These are phyloP conservation scores for Spergularia bocconei DNA, from an alignment of 148 eudicot genomes.

Conservation along the genomic window DNA sequence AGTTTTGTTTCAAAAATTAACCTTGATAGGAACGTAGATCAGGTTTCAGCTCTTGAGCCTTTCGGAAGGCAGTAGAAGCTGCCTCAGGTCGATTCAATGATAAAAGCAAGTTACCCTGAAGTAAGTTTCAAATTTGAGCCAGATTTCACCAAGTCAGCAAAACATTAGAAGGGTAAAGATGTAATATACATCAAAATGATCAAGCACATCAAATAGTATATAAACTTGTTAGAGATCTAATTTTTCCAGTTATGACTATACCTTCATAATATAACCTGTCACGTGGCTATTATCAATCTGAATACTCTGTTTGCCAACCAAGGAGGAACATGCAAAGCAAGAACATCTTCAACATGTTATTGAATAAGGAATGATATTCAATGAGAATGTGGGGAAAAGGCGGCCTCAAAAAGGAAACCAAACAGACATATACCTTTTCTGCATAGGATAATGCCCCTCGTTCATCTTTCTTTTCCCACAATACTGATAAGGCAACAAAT, in stretches of 20 bases:
- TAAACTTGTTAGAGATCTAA: neutral
- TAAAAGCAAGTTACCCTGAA: slow-evolving; percentile 84
- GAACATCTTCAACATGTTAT: slow-evolving; percentile 2
- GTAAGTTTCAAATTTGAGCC: neutral
- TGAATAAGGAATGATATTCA: neutral
- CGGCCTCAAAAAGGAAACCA: slow-evolving; percentile 1
- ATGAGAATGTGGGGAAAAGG: neutral
- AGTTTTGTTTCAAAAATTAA: slow-evolving; percentile 17
- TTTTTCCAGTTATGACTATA: slow-evolving; percentile 23
- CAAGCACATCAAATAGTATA: slow-evolving; percentile 11
- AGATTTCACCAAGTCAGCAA: neutral
- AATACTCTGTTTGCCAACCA: slow-evolving; percentile 59
- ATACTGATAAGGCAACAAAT: slow-evolving; percentile 81
- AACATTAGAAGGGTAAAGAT: slow-evolving; percentile 2
- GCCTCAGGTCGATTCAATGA: slow-evolving; percentile 93
- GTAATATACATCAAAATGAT: neutral
- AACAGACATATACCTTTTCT: slow-evolving; percentile 57
- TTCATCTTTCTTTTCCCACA: slow-evolving; percentile 95
- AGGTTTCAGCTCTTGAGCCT: slow-evolving; percentile 85
- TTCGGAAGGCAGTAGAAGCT: slow-evolving; percentile 77
- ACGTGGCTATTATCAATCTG: slow-evolving; percentile 94
- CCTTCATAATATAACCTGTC: slow-evolving; percentile 90
- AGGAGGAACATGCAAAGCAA: slow-evolving; percentile 13
- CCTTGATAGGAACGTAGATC: slow-evolving; percentile 99
- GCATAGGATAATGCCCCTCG: slow-evolving; percentile 80